These are phyloP conservation scores for Wickerhamiella vanderwaltii DNA, from an alignment of 805 yeast species.

Conservation along the genomic window DNA sequence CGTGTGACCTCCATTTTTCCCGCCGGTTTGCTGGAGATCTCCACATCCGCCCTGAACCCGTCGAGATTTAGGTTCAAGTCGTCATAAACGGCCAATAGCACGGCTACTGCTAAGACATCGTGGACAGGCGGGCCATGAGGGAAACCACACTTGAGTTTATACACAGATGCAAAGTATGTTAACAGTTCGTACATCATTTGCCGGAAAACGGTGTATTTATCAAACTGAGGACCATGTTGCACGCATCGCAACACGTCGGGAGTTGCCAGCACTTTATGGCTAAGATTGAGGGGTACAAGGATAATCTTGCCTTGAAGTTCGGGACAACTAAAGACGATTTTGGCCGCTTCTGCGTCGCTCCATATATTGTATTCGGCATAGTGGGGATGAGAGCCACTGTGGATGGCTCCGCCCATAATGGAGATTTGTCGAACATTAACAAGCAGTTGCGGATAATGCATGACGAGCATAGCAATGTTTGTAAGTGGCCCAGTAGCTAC, in stretches of 20 bases:
- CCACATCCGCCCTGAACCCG: slow-evolving; percentile 4
- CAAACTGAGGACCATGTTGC: slow-evolving; percentile 26
- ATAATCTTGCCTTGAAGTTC: slow-evolving; percentile 38
- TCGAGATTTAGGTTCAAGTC: slow-evolving; percentile 12
- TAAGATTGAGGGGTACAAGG: slow-evolving; percentile 55
- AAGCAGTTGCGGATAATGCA: slow-evolving; percentile 42
- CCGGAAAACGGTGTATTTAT: slow-evolving; percentile 36
- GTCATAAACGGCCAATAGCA: slow-evolving; percentile 38
- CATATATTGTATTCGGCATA: slow-evolving; percentile 65
- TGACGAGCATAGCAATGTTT: slow-evolving; percentile 47
- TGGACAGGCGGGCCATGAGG: slow-evolving; percentile 61
- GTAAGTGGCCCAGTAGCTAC: slow-evolving; percentile 74
- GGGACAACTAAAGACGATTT: slow-evolving; percentile 38
- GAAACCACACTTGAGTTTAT: slow-evolving; percentile 34
- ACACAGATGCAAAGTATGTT: slow-evolving; percentile 37
- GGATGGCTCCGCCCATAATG: slow-evolving; percentile 65
- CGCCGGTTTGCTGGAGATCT: slow-evolving; percentile 1
- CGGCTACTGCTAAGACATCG: slow-evolving; percentile 63
- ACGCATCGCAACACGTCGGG: slow-evolving; percentile 31
- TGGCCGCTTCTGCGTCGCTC: slow-evolving; percentile 68
- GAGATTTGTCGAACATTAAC: slow-evolving; percentile 41
- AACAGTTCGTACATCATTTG: slow-evolving; percentile 43
- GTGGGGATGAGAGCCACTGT: slow-evolving; percentile 32
- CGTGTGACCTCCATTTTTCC: slow-evolving; percentile 5
- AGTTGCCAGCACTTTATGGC: slow-evolving; percentile 52